Base-by-base conservation (phyloP, 805 yeast genomes). In the Lachancea cidri region DNA sequence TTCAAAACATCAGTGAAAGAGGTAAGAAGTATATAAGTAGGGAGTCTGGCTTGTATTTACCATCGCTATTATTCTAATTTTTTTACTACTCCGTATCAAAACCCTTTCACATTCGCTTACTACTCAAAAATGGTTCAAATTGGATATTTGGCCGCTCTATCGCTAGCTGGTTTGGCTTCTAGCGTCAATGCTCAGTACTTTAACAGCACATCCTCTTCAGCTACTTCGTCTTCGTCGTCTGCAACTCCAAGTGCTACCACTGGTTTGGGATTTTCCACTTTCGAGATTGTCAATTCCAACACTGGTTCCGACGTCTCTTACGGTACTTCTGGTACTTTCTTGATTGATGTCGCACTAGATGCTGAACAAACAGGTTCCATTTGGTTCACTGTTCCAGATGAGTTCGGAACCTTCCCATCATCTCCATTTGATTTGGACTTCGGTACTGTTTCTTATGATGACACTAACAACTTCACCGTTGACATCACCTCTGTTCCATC, bases 391-490 rank as follows among this genome's bases (percentile, higher is more conserved):
- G 30, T 30, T 17, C 44, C 44, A 33, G 34, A 30, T 6, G 35
- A 29, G 7, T 36, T 41, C 18, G 41, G 33, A 5, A 25, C 30
- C 5, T 31, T 41, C 39, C 40, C 39, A 25, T 19, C 36, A 16
- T 25, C 44, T 25, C 24, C 27, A 8, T 30, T 41, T 22, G 33
- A 29, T 4, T 41, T 41, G 17, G 41, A 36, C 3, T 36, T 30
- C 35, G 44, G 44, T 36, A 32, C 44, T 13, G 41, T 41, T 16
- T 30, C 41, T 19, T 27, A 38, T 34, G 42, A 35, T 29, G 38
- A 30, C 14, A 17, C 27, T 17, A 25, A 29, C n/a, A 44, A 44
- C 29, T 25, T 40, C 43, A 36, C 47, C 20, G 42, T 44, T 19
- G 37, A 34, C 17, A 24, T 44, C 24, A 41, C 40, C 17, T 25